Conservation (phyloP, 805 yeast species). For the Pichia scutulata region DNA sequence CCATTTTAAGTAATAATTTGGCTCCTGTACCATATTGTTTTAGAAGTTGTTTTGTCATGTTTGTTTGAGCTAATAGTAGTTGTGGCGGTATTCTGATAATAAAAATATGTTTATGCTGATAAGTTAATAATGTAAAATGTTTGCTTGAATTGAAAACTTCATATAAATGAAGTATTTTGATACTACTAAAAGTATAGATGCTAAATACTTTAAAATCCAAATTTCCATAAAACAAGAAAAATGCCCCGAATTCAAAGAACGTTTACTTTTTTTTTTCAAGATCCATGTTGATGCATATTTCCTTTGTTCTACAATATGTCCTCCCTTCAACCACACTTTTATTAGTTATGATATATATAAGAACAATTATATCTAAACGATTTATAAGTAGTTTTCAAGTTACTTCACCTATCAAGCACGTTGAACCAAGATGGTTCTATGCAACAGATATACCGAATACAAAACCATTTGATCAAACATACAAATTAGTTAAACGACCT, state of each 20-base stretch:
- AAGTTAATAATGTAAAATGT: too few species aligned
- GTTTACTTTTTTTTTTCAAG: too few species aligned
- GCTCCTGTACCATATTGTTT: conserved; percentile 78
- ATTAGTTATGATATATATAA: neutral
- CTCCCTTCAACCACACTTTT: neutral
- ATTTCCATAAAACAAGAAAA: too few species aligned
- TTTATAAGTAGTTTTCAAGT: neutral
- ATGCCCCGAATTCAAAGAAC: too few species aligned
- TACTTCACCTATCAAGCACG: neutral
- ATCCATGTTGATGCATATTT: neutral
- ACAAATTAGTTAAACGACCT: conserved; percentile 43
- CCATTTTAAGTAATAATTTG: conserved; percentile 70
- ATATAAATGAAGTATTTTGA: too few species aligned
- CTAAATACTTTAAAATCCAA: too few species aligned
- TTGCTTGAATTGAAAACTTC: too few species aligned
- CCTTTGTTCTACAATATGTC: too few species aligned
- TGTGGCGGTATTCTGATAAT: neutral
- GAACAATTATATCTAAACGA: neutral
- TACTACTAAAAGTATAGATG: too few species aligned
- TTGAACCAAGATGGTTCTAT: conserved; percentile 56
- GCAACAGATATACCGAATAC: conserved; percentile 70
- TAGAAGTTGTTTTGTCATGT: conserved; percentile 1
- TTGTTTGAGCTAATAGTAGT: neutral
- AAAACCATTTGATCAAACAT: conserved; percentile 56
- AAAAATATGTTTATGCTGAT: neutral